Evolutionary conservation across 257 asterid species (phyloP), one percentile per base, ranked within the genome.

Genomic region (Pogostemon cablin): DNA sequence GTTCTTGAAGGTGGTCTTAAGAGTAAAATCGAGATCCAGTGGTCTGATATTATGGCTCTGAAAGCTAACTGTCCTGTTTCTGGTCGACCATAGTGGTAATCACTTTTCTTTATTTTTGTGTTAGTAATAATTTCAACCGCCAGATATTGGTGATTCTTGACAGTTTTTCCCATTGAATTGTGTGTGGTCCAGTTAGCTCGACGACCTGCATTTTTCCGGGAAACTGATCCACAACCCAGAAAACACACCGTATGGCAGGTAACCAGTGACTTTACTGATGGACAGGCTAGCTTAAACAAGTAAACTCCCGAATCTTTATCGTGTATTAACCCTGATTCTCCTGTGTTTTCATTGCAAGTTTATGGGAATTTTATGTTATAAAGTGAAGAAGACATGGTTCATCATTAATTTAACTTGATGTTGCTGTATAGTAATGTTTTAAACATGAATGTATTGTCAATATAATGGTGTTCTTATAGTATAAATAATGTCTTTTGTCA

Each of bases 241-340:
- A 93, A 90, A 74, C 97, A 93, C 68, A 93, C 97, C 39, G 76
- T 88, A 39, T 93, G 96, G 97, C 96, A 93, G 75, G 79, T 87
- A 44, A 72, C 86, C 63, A 8, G 80, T 10, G 98, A 93, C 83
- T 93, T 93, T 70, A 93, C 97, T 48, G 85, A 80, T 68, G 98
- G 92, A 44, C 92, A 90, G 79, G 98, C 98, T 70, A 87, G 87
- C 81, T 72, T 37, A 59, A 62, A 84, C 75, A 81, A 81, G 98
- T 88, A 82, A 82, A 77, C 62, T 56, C 54, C 67, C 59, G 17
- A 25, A 65, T 59, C 4, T 42, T 66, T 67, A 48, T 41, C 6
- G 39, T 50, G 25, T 40, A 37, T n/a, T 34, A 2, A 46, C 9
- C 65, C 35, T 46, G 39, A 70, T 37, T 49, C 60, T 55, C 71